Conservation (phyloP, 2,329 filamentous ascomycete species). For the Alternaria dauci region DNA sequence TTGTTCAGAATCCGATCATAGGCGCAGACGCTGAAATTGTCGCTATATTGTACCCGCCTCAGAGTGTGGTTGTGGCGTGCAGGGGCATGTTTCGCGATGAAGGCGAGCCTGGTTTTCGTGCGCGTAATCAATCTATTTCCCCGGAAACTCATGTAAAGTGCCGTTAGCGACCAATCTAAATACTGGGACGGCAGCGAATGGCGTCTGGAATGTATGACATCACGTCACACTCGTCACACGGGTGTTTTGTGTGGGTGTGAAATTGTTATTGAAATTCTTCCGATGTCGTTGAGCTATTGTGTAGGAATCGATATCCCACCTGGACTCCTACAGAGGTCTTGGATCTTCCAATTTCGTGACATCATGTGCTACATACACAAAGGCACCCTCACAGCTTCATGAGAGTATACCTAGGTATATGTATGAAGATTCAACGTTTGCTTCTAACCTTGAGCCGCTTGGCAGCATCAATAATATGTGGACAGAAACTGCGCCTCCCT, state of each 20-base stretch:
- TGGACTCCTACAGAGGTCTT: no score
- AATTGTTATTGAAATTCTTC: background rate
- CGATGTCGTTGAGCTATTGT: background rate
- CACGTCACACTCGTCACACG: background rate
- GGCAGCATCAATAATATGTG: no score
- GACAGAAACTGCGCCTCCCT: no score
- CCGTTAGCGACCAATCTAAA: slow-evolving; percentile 30
- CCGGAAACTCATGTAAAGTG: slow-evolving; percentile 20
- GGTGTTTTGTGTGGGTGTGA: background rate
- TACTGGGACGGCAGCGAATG: background rate
- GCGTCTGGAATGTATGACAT: background rate
- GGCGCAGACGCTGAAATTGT: slow-evolving; percentile 24
- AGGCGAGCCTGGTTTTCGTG: slow-evolving; percentile 12
- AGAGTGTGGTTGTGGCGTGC: slow-evolving; percentile 11
- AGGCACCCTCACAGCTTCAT: no score
- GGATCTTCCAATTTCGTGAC: no score
- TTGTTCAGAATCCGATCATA: background rate
- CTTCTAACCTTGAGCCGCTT: no score
- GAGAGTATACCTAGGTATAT: no score
- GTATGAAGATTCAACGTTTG: no score
- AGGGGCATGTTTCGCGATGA: background rate
- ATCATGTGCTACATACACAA: no score
- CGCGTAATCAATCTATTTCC: background rate
- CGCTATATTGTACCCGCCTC: slow-evolving; percentile 20
- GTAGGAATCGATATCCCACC: no score